These are phyloP conservation scores for Stygiomarasmius scandens DNA, from an alignment of 1,284 basidiomycete genomes.

Conservation along the genomic window DNA sequence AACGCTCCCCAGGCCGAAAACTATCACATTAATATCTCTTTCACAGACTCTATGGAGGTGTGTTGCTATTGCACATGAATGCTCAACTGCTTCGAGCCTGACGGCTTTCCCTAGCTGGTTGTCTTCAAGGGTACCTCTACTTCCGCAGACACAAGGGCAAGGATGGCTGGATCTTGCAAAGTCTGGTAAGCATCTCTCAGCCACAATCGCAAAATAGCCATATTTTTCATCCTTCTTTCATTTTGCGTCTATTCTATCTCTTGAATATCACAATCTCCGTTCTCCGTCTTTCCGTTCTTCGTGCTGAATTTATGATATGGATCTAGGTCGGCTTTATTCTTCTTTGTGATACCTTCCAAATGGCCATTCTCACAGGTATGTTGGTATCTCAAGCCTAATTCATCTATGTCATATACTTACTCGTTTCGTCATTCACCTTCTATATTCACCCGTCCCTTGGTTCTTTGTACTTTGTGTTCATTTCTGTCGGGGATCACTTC, in stretches of 20 bases:
- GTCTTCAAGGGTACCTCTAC: slow-evolving; percentile 13
- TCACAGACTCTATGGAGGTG: slow-evolving; percentile 4
- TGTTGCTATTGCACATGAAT: too few species aligned
- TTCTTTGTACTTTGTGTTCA: too few species aligned
- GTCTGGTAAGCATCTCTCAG: slow-evolving; percentile 1
- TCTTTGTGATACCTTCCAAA: slow-evolving; percentile 12
- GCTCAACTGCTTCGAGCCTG: not conserved
- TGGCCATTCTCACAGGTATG: slow-evolving; percentile 11
- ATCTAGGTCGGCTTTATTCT: slow-evolving; percentile 8
- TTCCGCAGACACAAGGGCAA: slow-evolving; percentile 7
- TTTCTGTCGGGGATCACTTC: too few species aligned
- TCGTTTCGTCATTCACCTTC: not conserved
- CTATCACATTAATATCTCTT: not conserved
- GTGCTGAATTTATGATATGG: not conserved
- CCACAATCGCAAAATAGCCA: not conserved
- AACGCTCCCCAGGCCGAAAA: not conserved
- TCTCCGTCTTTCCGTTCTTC: not conserved
- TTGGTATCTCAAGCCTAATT: not conserved
- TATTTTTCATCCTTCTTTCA: not conserved
- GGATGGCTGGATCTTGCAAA: slow-evolving; percentile 9
- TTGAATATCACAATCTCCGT: not conserved
- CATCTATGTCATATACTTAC: not conserved
- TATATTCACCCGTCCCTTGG: too few species aligned
- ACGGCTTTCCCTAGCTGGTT: slow-evolving; percentile 6
- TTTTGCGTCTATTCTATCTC: not conserved